Evolutionary conservation across 2,329 filamentous ascomycete genomes (phyloP).

Genomic region (Penicillium concentricum): DNA sequence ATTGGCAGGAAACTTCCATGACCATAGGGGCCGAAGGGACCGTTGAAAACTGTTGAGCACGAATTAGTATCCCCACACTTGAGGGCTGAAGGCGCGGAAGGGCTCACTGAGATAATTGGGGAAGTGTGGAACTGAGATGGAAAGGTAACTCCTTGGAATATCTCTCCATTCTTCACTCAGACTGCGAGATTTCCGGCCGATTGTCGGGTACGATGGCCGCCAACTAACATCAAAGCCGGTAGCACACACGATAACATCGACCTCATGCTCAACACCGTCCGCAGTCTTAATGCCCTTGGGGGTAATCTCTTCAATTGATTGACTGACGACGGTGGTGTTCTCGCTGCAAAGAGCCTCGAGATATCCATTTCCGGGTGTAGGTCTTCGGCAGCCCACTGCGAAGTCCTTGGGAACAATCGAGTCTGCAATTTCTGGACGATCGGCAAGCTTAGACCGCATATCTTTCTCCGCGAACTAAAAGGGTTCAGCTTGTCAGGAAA

Average conservation of each 20-base stretch:
- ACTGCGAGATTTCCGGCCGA: slow-evolving; percentile 1
- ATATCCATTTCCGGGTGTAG: slow-evolving; percentile 24
- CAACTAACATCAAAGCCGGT: slow-evolving; percentile 12
- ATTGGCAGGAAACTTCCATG: slow-evolving; percentile 30
- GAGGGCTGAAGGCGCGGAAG: background rate
- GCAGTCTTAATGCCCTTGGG: slow-evolving; percentile 32
- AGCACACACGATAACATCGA: slow-evolving; percentile 21
- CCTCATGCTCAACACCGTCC: slow-evolving; percentile 15
- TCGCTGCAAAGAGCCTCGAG: slow-evolving; percentile 10
- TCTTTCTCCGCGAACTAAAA: slow-evolving; percentile 8
- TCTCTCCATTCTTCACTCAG: slow-evolving; percentile 10
- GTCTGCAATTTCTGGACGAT: slow-evolving; percentile 12
- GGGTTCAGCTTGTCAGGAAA: background rate
- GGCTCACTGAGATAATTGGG: slow-evolving; percentile 28
- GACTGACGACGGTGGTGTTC: slow-evolving; percentile 44
- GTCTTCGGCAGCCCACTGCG: slow-evolving; percentile 20
- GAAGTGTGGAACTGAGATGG: slow-evolving; percentile 19
- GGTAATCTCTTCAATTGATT: slow-evolving; percentile 39
- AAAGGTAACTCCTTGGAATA: slow-evolving; percentile 15
- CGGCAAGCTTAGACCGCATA: slow-evolving; percentile 13
- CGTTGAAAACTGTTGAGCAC: slow-evolving; percentile 14
- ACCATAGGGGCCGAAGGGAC: slow-evolving; percentile 26
- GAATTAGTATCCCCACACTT: background rate
- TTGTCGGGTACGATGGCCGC: slow-evolving; percentile 3
- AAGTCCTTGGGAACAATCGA: slow-evolving; percentile 9